A percentile compares a stretch with the other conserved stretches of the same genome.
These are phyloP conservation scores for Marasmius oreades DNA, from an alignment of 1,284 basidiomycete species.

Conservation along the genomic window DNA sequence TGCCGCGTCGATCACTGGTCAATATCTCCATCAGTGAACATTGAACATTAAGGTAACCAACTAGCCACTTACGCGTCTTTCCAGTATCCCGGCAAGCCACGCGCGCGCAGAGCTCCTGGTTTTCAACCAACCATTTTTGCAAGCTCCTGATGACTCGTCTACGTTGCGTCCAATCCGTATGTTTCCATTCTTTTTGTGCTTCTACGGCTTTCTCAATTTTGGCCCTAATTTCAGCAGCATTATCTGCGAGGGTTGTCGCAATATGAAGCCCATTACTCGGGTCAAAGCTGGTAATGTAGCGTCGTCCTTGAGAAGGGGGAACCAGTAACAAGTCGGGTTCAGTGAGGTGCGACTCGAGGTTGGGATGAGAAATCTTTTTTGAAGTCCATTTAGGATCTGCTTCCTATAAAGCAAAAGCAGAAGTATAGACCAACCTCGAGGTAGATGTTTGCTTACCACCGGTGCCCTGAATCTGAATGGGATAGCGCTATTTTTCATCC, in stretches of 20 bases:
- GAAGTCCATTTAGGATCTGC: constrained; percentile 61
- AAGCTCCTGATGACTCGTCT: constrained; percentile 81
- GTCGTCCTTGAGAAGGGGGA: constrained; percentile 37
- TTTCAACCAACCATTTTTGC: constrained; percentile 86
- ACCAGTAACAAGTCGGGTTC: constrained; percentile 51
- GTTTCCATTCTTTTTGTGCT: constrained; percentile 72
- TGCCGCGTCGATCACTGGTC: constrained; percentile 80
- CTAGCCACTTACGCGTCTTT: constrained; percentile 76
- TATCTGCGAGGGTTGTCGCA: constrained; percentile 66
- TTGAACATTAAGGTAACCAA: background rate
- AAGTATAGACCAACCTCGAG: constrained; percentile 1
- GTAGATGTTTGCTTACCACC: constrained; percentile 40
- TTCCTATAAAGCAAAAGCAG: constrained; percentile 27
- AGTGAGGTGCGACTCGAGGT: constrained; percentile 58
- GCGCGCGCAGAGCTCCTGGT: constrained; percentile 80
- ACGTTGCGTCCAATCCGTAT: constrained; percentile 74
- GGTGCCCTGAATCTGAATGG: constrained; percentile 57
- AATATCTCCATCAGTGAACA: constrained; percentile 2
- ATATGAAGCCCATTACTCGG: constrained; percentile 85
- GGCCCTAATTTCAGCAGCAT: constrained; percentile 63
- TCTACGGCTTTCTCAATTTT: constrained; percentile 68
- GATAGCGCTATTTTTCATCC: constrained; percentile 66
- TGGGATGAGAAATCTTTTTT: constrained; percentile 51
- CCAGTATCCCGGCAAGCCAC: constrained; percentile 96
- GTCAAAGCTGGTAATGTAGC: constrained; percentile 88